Conservation (phyloP, 2,329 filamentous ascomycete genomes). For the Sarocladium strictum region DNA sequence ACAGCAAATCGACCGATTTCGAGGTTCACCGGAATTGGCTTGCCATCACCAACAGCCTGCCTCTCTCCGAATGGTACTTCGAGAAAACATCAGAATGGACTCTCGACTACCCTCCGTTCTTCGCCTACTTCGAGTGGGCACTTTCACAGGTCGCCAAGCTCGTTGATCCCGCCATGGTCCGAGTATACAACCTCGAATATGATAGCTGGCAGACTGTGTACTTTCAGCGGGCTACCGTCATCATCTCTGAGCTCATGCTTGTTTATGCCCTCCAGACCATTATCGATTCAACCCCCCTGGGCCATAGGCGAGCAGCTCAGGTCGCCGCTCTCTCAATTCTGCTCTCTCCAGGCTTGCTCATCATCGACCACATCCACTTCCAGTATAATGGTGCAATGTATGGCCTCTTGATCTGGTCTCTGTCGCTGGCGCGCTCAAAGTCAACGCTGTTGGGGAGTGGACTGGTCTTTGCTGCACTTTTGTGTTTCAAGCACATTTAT, state of each 20-base stretch:
- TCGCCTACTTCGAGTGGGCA: constrained; percentile 93
- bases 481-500: constrained; percentile 98
- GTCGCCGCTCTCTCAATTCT: constrained; percentile 83
- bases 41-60: constrained; percentile 85
- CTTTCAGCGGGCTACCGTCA: constrained; percentile 87
- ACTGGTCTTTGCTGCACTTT: constrained; percentile 72
- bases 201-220: constrained; percentile 91
- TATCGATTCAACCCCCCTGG: constrained; percentile 61
- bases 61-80: constrained; percentile 87
- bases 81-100: constrained; percentile 99
- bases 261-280: constrained; percentile 78
- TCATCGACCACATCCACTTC: constrained; percentile 98
- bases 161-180: constrained; percentile 75
- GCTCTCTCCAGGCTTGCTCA: constrained; percentile 84
- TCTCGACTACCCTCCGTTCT: constrained; percentile 96
- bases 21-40: constrained; percentile 99
- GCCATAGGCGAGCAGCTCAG: constrained; percentile 70
- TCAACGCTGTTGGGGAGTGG: constrained; percentile 74
- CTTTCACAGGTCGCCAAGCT: constrained; percentile 75
- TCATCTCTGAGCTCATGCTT: constrained; percentile 76
- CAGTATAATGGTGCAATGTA: constrained; percentile 99
- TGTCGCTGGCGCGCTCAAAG: constrained; percentile 72
- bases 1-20: constrained; percentile 96
- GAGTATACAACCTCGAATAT: constrained; percentile 74
- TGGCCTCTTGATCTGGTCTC: constrained; percentile 78